Evolutionary conservation across 768 basidiomycete species (phyloP).

Genomic region (Pleurotus salmoneostramineus): DNA sequence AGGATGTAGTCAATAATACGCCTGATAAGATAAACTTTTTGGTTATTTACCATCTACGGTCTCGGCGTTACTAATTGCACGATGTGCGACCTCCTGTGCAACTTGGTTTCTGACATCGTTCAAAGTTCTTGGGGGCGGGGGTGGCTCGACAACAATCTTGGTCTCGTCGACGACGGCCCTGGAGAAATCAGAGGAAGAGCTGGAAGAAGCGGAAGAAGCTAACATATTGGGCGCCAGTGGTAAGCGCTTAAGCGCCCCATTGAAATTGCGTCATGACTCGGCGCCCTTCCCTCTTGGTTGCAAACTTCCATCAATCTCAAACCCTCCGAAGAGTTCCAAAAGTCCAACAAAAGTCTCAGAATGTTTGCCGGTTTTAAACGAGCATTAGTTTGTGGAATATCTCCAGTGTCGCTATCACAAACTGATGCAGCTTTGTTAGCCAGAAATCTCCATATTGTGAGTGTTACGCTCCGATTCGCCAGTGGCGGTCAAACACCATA

Average conservation of each 20-base stretch:
- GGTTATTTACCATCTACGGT: slow-evolving; percentile 29
- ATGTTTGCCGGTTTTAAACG: slow-evolving; percentile 13
- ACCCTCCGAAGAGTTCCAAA: no score
- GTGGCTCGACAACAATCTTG: not conserved
- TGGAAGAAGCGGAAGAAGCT: not conserved
- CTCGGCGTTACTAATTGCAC: slow-evolving; percentile 38
- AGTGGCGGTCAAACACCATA: no score
- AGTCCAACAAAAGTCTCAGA: not conserved
- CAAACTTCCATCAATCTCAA: not conserved
- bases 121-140: slow-evolving; percentile 32
- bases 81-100: slow-evolving; percentile 43
- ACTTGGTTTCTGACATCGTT: slow-evolving; percentile 50
- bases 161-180: not conserved
- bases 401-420: no score
- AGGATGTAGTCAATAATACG: not conserved
- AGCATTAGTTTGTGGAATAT: slow-evolving; percentile 3
- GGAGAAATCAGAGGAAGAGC: not conserved
- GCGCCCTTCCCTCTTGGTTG: no score
- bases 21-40: not conserved
- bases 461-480: no score
- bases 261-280: no score
- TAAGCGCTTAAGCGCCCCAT: not conserved
- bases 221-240: not conserved
- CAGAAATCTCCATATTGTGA: slow-evolving; percentile 13
- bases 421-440: not conserved